Percentiles rank a stretch among this genome's conserved stretches.
Conservation (phyloP, 768 basidiomycete genomes). For the Pleurotus tuber-regium region DNA sequence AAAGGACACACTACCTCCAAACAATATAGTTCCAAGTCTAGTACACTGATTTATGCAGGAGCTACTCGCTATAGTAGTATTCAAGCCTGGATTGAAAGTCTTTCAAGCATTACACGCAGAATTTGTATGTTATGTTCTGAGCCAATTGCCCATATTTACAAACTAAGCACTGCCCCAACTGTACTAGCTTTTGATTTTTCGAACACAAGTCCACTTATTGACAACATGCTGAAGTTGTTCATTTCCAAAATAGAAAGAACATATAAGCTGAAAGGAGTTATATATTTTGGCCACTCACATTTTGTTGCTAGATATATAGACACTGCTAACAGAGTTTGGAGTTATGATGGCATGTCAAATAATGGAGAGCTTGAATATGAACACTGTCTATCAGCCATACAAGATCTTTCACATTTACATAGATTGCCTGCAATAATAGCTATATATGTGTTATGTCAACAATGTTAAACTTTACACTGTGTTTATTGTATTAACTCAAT, state of each 20-base stretch:
- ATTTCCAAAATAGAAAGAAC: not conserved
- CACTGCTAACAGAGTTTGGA: not conserved
- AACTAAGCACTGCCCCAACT: no score
- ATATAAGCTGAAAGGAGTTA: not conserved
- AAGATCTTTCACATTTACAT: not conserved
- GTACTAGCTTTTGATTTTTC: not conserved
- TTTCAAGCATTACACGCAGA: no score
- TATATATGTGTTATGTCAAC: not conserved
- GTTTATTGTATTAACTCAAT: no score
- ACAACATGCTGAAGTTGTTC: not conserved
- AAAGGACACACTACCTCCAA: no score
- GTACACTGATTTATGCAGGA: no score
- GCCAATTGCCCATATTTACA: no score
- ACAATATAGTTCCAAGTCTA: not conserved
- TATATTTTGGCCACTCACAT: not conserved
- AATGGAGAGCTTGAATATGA: no score
- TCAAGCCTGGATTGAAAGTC: no score
- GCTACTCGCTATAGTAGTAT: no score
- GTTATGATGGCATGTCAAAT: conserved; percentile 3
- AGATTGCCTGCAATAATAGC: not conserved
- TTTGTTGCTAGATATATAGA: not conserved
- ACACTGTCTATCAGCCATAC: not conserved
- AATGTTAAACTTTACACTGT: no score
- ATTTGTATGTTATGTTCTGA: no score
- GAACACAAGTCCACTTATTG: not conserved